Evolutionary conservation across 2,329 filamentous ascomycete genomes (phyloP), one percentile per base, ranked within the genome.

Genomic region (Zymoseptoria tritici): DNA sequence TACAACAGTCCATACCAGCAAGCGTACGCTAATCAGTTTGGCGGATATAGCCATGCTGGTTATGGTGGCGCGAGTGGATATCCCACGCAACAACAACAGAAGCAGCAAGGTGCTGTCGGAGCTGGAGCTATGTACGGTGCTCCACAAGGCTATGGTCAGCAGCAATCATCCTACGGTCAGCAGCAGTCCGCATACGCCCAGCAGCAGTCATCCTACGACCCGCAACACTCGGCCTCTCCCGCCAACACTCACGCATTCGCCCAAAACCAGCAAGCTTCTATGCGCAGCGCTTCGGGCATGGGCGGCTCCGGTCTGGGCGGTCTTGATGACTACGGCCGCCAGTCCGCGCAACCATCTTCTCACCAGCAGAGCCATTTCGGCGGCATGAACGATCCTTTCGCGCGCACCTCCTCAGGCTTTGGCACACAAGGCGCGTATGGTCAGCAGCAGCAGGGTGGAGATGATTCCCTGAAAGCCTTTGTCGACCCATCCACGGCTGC

Each of bases 111-210:
- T 51, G 79, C 82, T 65, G 36, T 55, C 20, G 73, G 74, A 62
- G 82, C 83, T 66, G 82, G 80, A 64, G 80, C 79, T 66, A 85
- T 85, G 81, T 87, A 87, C 68, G 83, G 79, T 31, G 84, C 85
- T 66, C 83, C 83, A 49, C 83, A 85, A 66, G 79, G 76, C 58
- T 88, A 86, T 70, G 51, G n/a, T 22, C 51, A 53, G 21, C 77
- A 79, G 20, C 79, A 80, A 60, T 76, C 77, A 49, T 82, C 83
- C 8, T 86, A 84, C 66, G 85, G 88, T 52, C 36, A 42, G 36
- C 77, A 80, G 65, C 83, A 88, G 70, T 81, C 83, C 2, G 83
- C 85, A 16, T 85, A 42, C 36, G 51, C 51, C 9, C 51, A 53
- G 51, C 77, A 79, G 20, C 79, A 81, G 61, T 76, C 77, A 49